Conservation (phyloP, 306 rosid species). For the Pterocarpus santalinus region DNA sequence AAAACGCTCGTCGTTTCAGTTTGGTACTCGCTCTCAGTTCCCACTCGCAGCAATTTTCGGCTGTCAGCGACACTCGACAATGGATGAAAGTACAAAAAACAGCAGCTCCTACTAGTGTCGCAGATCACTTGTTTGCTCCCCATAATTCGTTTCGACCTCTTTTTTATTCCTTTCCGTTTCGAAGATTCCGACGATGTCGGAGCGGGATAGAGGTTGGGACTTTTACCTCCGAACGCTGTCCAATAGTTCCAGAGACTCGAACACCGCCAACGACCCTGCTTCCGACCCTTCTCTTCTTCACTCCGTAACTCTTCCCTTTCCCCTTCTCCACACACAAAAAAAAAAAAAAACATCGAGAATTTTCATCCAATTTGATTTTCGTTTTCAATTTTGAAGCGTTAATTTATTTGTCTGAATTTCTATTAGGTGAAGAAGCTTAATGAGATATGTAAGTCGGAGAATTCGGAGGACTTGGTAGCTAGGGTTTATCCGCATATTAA, state of each 20-base stretch:
- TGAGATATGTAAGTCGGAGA: conserved; percentile 76
- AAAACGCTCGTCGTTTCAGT: not conserved
- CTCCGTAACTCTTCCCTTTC: conserved; percentile 60
- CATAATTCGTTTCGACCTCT: conserved; percentile 10
- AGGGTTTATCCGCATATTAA: conserved; percentile 86
- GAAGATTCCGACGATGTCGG: conserved; percentile 51
- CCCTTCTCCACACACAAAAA: not conserved
- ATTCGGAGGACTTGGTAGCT: conserved; percentile 82
- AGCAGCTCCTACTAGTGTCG: not conserved
- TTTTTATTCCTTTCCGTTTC: not conserved
- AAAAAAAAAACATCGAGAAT: too few relatives aligned
- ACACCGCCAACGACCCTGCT: conserved; percentile 80
- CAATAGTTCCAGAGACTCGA: conserved; percentile 78
- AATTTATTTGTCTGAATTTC: conserved; percentile 14
- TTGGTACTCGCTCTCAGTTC: not conserved
- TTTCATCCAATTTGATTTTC: not conserved
- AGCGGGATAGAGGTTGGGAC: conserved; percentile 74
- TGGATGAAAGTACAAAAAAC: not conserved
- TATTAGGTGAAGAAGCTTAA: conserved; percentile 80
- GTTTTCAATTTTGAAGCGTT: not conserved
- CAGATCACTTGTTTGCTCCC: not conserved
- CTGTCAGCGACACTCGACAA: not conserved
- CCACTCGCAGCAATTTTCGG: not conserved
- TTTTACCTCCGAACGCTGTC: conserved; percentile 78
- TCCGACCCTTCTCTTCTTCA: conserved; percentile 82